Evolutionary conservation across 2,329 filamentous ascomycete species (phyloP), one percentile per base, ranked within the genome.

Genomic region (Aspergillus flavus): DNA sequence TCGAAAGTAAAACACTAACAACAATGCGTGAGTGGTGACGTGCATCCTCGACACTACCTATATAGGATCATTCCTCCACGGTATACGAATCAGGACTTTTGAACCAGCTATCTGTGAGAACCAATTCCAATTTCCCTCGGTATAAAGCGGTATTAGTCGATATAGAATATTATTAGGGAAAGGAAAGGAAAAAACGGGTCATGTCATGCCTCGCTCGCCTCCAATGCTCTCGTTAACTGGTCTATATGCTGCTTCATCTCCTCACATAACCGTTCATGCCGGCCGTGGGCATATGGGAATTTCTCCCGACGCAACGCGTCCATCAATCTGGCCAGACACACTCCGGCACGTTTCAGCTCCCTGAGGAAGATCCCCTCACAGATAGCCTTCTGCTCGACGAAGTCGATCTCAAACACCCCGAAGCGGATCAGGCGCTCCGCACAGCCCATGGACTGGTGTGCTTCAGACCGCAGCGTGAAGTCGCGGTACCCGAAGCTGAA

Each of bases 241-340:
- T 65, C 61, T 26, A 66, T 12, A 10, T 63, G 58, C 14, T 48
- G 52, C 34, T 59, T 59, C 65, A 66, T 66, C 53, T 62, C 64
- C 59, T 62, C 64, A 21, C 61, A 66, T 2, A 67, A 52, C 14
- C 30, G 34, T 45, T 67, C 65, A 26, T 66, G 58, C 5, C 63
- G 48, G n/a, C 63, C 65, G 6, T 11, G 32, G 19, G 26, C 50
- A 28, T 39, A 45, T 6, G 28, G 21, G 26, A 54, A 23, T 4
- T 36, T 54, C n/a, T 59, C 55, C n/a, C 30, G 26, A 11, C 57
- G 57, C 59, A 67, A 43, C 6, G n/a, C 61, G 21, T 61, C 63
- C 12, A 65, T 58, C 30, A 67, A 21, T 16, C 63, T 48, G 6
- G 34, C 50, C 19, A 67, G 30, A 32, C 65, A 67, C 2, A 60